These are phyloP conservation scores for Scenedesmus sp. DNA, from an alignment of 163 green algal species.

Conservation along the genomic window DNA sequence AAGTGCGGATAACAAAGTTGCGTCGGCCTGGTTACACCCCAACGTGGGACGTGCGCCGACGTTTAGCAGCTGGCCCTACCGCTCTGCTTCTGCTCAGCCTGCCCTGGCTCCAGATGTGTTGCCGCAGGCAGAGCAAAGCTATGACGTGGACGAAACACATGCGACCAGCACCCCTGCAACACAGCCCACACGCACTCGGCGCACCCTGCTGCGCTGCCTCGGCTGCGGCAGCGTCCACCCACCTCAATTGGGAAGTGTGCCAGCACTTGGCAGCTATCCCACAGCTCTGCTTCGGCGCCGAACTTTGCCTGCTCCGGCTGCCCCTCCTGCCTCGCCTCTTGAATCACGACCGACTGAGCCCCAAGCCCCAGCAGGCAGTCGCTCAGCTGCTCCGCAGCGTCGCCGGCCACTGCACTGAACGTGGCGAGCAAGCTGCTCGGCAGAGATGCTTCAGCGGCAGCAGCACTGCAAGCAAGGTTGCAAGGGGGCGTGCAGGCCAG, in stretches of 20 bases:
- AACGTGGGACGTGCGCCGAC: slow-evolving; percentile 60
- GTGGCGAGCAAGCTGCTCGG: slow-evolving; percentile 55
- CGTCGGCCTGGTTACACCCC: slow-evolving; percentile 31
- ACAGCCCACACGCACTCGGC: no score
- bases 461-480: background rate
- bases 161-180: no score
- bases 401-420: slow-evolving; percentile 46
- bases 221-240: no score
- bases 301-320: slow-evolving; percentile 61
- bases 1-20: no score
- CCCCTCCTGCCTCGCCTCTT: slow-evolving; percentile 62
- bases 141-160: background rate
- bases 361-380: slow-evolving; percentile 63
- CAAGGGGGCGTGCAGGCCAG: background rate
- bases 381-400: slow-evolving; percentile 56
- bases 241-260: slow-evolving; percentile 64
- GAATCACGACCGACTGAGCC: slow-evolving; percentile 52
- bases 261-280: slow-evolving; percentile 67
- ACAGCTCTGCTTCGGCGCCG: slow-evolving; percentile 49
- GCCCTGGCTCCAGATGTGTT: no score
- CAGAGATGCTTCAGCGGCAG: background rate
- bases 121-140: no score
- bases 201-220: no score
- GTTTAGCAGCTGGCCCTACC: slow-evolving; percentile 66
- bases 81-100: slow-evolving; percentile 10